phyloP scores from a whole-genome alignment of 768 basidiomycete species.

The Scleroderma bovista region DNA sequence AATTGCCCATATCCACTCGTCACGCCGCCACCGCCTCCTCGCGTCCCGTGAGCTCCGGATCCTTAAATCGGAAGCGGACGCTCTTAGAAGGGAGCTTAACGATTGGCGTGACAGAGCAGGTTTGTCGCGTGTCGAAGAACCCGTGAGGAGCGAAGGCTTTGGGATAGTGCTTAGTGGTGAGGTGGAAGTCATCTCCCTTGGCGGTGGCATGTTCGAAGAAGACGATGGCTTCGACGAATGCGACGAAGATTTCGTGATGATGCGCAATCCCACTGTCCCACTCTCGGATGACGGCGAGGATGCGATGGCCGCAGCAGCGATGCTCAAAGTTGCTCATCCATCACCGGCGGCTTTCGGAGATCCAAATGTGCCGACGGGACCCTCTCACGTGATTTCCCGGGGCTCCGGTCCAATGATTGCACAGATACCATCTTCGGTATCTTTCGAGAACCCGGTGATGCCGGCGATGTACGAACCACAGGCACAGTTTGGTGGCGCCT shows the following conservation, averaged over 20 bases:
- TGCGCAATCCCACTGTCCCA: constrained; percentile 11
- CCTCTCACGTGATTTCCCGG: constrained; percentile 19
- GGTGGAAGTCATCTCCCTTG: constrained; percentile 52
- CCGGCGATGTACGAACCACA: constrained; percentile 40
- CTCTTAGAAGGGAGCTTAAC: constrained; percentile 86
- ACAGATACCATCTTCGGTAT: constrained; percentile 36
- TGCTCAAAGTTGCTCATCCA: constrained; percentile 31
- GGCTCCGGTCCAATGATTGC: constrained; percentile 39
- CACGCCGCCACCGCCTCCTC: constrained; percentile 73
- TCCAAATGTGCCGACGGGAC: no score
- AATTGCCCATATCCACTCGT: constrained; percentile 82
- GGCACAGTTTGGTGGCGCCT: constrained; percentile 21
- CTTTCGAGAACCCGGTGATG: constrained; percentile 52
- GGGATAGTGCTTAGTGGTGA: constrained; percentile 65
- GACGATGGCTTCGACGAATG: constrained; percentile 41
- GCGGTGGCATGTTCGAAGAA: constrained; percentile 40
- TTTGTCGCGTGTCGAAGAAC: constrained; percentile 68
- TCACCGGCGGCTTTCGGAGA: background rate
- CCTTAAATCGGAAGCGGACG: constrained; percentile 77
- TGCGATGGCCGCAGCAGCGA: constrained; percentile 18
- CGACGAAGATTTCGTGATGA: constrained; percentile 34
- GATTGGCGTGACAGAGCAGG: constrained; percentile 82
- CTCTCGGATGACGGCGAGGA: constrained; percentile 30
- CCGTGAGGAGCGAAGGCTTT: constrained; percentile 66
- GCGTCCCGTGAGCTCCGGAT: constrained; percentile 78